Conservation (phyloP, 148 eudicot genomes). For the Chenopodium suecicum region DNA sequence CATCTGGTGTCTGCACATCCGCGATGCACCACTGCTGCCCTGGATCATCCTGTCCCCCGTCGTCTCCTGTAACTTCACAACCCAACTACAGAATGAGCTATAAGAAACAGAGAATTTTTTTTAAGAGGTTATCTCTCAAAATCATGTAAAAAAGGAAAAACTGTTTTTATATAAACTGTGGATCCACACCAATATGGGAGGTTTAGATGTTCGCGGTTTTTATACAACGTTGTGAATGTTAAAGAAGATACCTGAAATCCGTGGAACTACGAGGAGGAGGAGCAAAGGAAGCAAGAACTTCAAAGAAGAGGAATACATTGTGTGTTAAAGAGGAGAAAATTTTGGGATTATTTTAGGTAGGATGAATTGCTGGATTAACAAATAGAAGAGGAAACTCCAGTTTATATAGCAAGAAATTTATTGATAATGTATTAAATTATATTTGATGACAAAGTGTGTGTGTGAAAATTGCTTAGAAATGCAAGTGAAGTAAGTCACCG, state of each 20-base stretch:
- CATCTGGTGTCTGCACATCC: conserved; percentile 67
- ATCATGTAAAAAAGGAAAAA: no score
- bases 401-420: background rate
- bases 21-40: conserved; percentile 59
- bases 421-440: background rate
- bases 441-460: background rate
- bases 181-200: no score
- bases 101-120: background rate
- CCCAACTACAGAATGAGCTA: background rate
- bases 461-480: conserved; percentile 13
- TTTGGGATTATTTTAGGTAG: background rate
- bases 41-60: background rate
- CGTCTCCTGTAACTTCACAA: background rate
- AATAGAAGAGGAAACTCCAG: background rate
- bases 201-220: no score
- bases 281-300: background rate
- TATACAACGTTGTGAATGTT: background rate
- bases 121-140: no score
- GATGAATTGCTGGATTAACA: background rate
- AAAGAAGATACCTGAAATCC: conserved; percentile 20
- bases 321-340: background rate
- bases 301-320: conserved; percentile 20
- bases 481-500: conserved; percentile 7
- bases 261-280: conserved; percentile 14
- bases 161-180: no score